phyloP scores from a whole-genome alignment of 805 yeast species.

The Wickerhamomyces sydowiorum region DNA sequence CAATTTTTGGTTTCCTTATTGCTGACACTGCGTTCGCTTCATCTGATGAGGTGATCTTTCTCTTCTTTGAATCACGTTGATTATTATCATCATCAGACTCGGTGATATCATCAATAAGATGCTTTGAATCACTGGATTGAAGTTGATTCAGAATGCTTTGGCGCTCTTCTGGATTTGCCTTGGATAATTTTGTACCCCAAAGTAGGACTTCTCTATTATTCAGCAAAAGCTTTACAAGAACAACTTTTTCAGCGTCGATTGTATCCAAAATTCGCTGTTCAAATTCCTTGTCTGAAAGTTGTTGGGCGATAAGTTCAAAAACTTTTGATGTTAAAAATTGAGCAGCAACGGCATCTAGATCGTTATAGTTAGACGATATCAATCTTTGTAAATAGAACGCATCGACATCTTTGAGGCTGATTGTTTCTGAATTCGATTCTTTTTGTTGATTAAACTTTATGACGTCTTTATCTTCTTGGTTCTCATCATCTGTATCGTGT shows the following conservation, averaged over 20 bases:
- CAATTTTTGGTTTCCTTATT: conserved; percentile 38
- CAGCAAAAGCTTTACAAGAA: conserved; percentile 41
- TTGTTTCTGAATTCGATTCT: not conserved
- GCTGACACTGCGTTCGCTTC: not conserved
- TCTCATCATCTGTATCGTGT: conserved; percentile 18
- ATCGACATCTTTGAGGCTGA: conserved; percentile 36
- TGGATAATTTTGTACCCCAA: conserved; percentile 47
- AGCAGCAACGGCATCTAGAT: conserved; percentile 33
- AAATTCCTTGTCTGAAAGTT: conserved; percentile 34
- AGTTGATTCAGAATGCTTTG: conserved; percentile 36
- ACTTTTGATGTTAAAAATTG: conserved; percentile 37
- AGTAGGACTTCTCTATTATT: conserved; percentile 46
- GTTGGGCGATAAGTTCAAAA: conserved; percentile 31
- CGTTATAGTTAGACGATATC: conserved; percentile 29
- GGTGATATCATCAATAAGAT: conserved; percentile 37
- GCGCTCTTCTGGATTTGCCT: conserved; percentile 32
- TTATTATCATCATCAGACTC: conserved; percentile 10
- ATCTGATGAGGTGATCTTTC: conserved; percentile 14
- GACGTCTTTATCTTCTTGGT: conserved; percentile 16
- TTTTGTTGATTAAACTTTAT: conserved; percentile 13
- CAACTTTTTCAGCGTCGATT: conserved; percentile 46
- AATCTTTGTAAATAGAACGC: conserved; percentile 50
- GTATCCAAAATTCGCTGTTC: conserved; percentile 50
- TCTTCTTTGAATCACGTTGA: conserved; percentile 16
- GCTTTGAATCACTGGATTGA: conserved; percentile 33